Evolutionary conservation across 345 rosid genomes (phyloP).

Genomic region (Arabidopsis arenosa): DNA sequence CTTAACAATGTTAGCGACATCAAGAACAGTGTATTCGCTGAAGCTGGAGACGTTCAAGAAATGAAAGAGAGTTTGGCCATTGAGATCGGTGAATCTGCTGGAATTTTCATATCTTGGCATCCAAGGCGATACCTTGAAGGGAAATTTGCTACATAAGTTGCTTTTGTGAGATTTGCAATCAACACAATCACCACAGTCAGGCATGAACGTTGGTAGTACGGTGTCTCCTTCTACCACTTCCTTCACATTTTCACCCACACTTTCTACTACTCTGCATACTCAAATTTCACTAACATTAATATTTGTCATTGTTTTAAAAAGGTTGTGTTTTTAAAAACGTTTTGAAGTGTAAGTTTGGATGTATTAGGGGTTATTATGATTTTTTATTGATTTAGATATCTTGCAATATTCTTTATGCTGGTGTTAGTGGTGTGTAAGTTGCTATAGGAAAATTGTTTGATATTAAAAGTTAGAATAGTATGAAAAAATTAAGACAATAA

Average conservation of each 20-base stretch:
- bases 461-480: no score
- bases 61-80: constrained; percentile 69
- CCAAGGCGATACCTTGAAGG: constrained; percentile 73
- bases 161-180: constrained; percentile 79
- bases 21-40: constrained; percentile 76
- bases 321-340: no score
- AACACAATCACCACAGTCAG: constrained; percentile 73
- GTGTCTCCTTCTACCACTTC: constrained; percentile 67
- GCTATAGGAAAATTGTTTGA: no score
- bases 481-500: no score
- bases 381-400: no score
- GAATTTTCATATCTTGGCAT: constrained; percentile 71
- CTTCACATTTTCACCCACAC: constrained; percentile 75
- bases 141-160: constrained; percentile 76
- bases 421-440: no score
- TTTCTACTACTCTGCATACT: constrained; percentile 70
- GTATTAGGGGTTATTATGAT: no score
- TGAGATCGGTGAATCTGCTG: constrained; percentile 77
- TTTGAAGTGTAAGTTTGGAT: no score
- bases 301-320: no score
- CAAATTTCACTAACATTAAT: neutral
- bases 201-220: constrained; percentile 72
- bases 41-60: constrained; percentile 82
- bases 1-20: constrained; percentile 67
- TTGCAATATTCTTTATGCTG: no score